These are phyloP conservation scores for Grigorovia transvaalensis DNA, from an alignment of 805 yeast species.

Conservation along the genomic window DNA sequence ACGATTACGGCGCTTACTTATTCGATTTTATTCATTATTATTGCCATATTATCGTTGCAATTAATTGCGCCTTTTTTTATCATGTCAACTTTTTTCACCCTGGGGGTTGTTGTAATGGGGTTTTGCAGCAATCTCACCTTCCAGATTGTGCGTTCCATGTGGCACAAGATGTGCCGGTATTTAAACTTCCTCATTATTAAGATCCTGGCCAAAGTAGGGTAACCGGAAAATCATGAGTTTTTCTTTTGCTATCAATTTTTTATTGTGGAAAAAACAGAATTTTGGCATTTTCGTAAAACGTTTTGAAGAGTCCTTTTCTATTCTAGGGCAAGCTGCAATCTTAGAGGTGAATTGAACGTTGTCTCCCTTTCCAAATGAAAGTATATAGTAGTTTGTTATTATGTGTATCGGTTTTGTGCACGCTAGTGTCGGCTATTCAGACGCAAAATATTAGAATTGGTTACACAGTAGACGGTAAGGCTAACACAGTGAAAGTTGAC, in stretches of 20 bases:
- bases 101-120: slow-evolving; percentile 21
- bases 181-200: slow-evolving; percentile 10
- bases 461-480: not conserved
- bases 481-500: slow-evolving; percentile 3
- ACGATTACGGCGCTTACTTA: slow-evolving; percentile 17
- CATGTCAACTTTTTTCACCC: slow-evolving; percentile 21
- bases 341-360: not conserved
- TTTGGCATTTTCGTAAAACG: not conserved
- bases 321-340: not conserved
- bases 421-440: slow-evolving; percentile 4
- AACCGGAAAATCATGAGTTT: not conserved
- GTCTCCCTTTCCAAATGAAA: not conserved
- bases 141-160: slow-evolving; percentile 17
- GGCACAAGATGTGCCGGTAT: slow-evolving; percentile 13
- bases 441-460: slow-evolving; percentile 4
- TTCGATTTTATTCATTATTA: slow-evolving; percentile 13
- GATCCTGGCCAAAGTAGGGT: slow-evolving; percentile 8
- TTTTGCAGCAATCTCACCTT: slow-evolving; percentile 22
- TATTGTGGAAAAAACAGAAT: not conserved
- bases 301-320: not conserved
- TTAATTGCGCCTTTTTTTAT: slow-evolving; percentile 22
- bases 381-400: not conserved
- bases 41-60: slow-evolving; percentile 16
- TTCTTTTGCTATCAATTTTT: not conserved
- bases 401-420: not conserved